Conservation (phyloP, 352 stramenopile species). For the Pythium aquatile region DNA sequence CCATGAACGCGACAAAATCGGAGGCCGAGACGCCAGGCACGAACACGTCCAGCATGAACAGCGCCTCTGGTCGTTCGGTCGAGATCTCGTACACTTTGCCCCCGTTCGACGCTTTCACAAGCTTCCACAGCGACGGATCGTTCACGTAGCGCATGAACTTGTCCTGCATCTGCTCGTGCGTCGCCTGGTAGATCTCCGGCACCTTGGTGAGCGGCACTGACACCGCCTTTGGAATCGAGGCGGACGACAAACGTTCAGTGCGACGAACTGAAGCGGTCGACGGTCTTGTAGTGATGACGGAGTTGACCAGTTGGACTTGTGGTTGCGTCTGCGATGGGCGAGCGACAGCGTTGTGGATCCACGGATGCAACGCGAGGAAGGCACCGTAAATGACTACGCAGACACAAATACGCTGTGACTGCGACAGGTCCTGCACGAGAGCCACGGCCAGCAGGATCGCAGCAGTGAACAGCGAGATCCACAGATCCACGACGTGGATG, state of each 20-base stretch:
- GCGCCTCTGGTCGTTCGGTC: slow-evolving; percentile 37
- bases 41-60: slow-evolving; percentile 60
- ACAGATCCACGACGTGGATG: slow-evolving; percentile 47
- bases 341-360: slow-evolving; percentile 34
- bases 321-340: background rate
- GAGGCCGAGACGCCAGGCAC: slow-evolving; percentile 37
- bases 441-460: slow-evolving; percentile 46
- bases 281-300: background rate
- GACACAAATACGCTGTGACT: slow-evolving; percentile 43
- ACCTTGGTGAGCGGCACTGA: slow-evolving; percentile 10
- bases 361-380: slow-evolving; percentile 56
- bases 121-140: slow-evolving; percentile 40
- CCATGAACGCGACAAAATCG: slow-evolving; percentile 44
- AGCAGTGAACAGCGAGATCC: slow-evolving; percentile 54
- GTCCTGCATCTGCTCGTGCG: slow-evolving; percentile 27
- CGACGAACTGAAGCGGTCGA: background rate
- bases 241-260: background rate
- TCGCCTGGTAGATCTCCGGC: slow-evolving; percentile 28
- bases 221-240: background rate
- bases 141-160: slow-evolving; percentile 37
- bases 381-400: slow-evolving; percentile 49
- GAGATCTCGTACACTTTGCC: slow-evolving; percentile 49
- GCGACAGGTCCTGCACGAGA: slow-evolving; percentile 40
- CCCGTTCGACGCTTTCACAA: slow-evolving; percentile 32
- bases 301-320: background rate